phyloP scores from a whole-genome alignment of 805 yeast species.

The Candida parachauliodes region DNA sequence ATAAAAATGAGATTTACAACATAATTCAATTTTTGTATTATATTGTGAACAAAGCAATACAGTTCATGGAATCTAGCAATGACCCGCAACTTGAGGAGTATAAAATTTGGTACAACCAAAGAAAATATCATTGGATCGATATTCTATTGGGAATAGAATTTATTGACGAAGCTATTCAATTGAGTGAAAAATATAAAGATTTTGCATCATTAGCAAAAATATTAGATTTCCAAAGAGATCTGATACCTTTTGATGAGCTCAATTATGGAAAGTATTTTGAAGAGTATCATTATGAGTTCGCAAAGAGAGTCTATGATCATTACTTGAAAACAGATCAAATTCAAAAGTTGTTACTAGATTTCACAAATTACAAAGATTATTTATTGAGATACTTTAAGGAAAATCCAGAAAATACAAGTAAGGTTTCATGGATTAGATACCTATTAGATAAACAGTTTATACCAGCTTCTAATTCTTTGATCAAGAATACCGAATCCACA shows the following conservation, averaged over 20 bases:
- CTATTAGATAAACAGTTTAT: conserved; percentile 48
- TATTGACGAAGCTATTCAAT: conserved; percentile 50
- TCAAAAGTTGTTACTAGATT: conserved; percentile 52
- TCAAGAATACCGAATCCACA: conserved; percentile 36
- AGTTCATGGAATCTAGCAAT: conserved; percentile 25
- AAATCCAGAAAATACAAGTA: conserved; percentile 38
- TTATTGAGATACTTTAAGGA: conserved; percentile 51
- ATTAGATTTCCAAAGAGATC: conserved; percentile 30
- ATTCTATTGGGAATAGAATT: conserved; percentile 49
- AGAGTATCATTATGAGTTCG: conserved; percentile 66
- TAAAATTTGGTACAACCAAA: conserved; percentile 28
- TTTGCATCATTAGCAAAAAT: conserved; percentile 58
- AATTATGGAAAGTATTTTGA: conserved; percentile 51
- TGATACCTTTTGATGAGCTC: conserved; percentile 14
- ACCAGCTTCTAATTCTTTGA: conserved; percentile 48
- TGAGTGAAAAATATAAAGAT: conserved; percentile 67
- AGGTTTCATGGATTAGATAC: conserved; percentile 71
- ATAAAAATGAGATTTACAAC: conserved; percentile 4
- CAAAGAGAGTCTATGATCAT: conserved; percentile 55
- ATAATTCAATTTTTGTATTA: conserved; percentile 31
- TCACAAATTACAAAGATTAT: conserved; percentile 48
- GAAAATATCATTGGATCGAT: conserved; percentile 53
- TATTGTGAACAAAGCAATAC: conserved; percentile 31
- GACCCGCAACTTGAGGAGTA: conserved; percentile 27
- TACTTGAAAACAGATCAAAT: conserved; percentile 52